These are phyloP conservation scores for Epichloe coenophiala DNA, from an alignment of 2,329 filamentous ascomycete genomes.

Conservation along the genomic window DNA sequence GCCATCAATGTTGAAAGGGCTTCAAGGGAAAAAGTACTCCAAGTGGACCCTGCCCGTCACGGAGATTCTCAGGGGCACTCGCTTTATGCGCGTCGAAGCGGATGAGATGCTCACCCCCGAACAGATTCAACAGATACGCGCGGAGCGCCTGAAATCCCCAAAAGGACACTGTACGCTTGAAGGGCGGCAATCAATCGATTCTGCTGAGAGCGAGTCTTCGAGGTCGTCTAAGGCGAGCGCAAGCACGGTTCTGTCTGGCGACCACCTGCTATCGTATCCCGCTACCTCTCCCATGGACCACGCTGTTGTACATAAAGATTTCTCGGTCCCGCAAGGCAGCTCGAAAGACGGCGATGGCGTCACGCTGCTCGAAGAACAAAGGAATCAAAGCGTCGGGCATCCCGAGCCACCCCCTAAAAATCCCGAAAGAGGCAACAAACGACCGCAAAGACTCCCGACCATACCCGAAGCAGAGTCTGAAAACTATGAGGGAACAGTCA, in stretches of 20 bases:
- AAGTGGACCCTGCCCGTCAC: conserved; percentile 42
- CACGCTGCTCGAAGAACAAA: neutral
- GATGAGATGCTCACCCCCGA: conserved; percentile 34
- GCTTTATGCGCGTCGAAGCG: conserved; percentile 41
- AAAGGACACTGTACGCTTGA: neutral
- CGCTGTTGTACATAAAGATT: conserved; percentile 1
- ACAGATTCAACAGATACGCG: neutral
- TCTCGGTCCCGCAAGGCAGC: neutral
- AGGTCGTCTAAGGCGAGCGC: neutral
- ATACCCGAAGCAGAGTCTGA: conserved; percentile 3
- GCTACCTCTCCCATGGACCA: neutral
- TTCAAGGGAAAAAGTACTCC: conserved; percentile 13
- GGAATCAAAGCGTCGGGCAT: conserved; percentile 13
- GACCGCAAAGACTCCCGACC: conserved; percentile 16
- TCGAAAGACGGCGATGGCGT: neutral
- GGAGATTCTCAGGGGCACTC: conserved; percentile 40
- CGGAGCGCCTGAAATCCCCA: neutral
- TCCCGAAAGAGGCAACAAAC: conserved; percentile 23
- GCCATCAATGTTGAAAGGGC: neutral
- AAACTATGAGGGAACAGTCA: neutral
- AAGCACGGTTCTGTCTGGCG: neutral
- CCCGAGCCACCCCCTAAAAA: conserved; percentile 1
- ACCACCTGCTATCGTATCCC: neutral
- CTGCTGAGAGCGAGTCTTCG: neutral
- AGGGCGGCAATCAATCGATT: conserved; percentile 2